A percentile compares a stretch with the other conserved stretches of the same genome.
phyloP scores from a whole-genome alignment of 148 eudicot genomes.

The Oxyria digyna region DNA sequence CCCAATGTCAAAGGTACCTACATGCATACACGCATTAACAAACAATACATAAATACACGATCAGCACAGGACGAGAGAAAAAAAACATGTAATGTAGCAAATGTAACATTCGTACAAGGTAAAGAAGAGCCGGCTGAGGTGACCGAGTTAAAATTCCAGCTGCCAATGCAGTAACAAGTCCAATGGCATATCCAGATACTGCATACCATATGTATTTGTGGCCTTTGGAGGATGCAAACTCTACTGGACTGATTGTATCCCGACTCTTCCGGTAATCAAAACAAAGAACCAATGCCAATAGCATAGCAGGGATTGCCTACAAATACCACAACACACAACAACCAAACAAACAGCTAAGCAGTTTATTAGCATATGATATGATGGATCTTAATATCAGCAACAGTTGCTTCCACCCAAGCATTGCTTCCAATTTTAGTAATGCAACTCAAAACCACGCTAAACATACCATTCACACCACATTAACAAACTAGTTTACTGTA shows the following conservation, averaged over 20 bases:
- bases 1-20: slow-evolving; percentile 92
- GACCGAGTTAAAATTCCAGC: slow-evolving; percentile 90
- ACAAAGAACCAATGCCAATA: slow-evolving; percentile 75
- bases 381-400: neutral
- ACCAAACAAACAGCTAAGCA: neutral
- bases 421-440: no score
- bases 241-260: slow-evolving; percentile 30
- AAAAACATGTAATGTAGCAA: no score
- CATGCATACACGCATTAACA: no score
- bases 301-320: slow-evolving; percentile 98
- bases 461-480: neutral
- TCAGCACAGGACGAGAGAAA: neutral
- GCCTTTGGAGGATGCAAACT: slow-evolving; percentile 49
- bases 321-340: slow-evolving; percentile 14
- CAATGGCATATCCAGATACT: slow-evolving; percentile 65
- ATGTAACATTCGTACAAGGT: no score
- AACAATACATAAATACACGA: no score
- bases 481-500: neutral
- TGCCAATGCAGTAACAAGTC: slow-evolving; percentile 72
- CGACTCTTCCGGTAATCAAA: slow-evolving; percentile 74
- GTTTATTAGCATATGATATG: no score
- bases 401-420: neutral
- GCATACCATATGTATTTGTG: slow-evolving; percentile 86
- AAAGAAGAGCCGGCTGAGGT: slow-evolving; percentile 98
- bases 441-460: neutral